These are phyloP conservation scores for Coemansia erecta DNA, from an alignment of 192 early-diverging fungal species.

Conservation along the genomic window DNA sequence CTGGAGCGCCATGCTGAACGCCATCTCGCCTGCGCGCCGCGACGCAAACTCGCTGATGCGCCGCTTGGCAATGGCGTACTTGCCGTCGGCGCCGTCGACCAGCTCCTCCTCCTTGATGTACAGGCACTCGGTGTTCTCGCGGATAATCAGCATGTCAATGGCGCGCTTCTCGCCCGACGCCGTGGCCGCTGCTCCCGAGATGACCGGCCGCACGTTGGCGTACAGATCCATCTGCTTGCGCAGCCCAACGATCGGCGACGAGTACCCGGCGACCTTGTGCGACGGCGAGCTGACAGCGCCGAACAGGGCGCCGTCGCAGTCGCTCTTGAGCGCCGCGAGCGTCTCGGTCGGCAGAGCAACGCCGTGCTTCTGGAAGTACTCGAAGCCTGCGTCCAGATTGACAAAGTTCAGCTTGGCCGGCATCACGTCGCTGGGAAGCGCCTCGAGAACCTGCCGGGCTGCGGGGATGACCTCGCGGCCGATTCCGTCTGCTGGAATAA, in stretches of 20 bases:
- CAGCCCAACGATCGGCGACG: conserved; percentile 95
- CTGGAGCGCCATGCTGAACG: conserved; percentile 87
- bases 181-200: conserved; percentile 60
- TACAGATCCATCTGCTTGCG: conserved; percentile 95
- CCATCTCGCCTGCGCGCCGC: conserved; percentile 82
- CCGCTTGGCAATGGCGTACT: conserved; percentile 76
- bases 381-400: conserved; percentile 91
- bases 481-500: conserved; percentile 97
- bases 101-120: conserved; percentile 56
- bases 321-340: conserved; percentile 70
- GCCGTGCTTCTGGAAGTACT: conserved; percentile 92
- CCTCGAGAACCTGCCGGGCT: conserved; percentile 84
- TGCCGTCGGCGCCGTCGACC: conserved; percentile 56
- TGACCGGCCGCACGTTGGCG: conserved; percentile 94
- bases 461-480: conserved; percentile 96
- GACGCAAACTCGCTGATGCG: conserved; percentile 89
- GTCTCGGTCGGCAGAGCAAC: conserved; percentile 87
- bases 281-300: conserved; percentile 98
- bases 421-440: conserved; percentile 55
- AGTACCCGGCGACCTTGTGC: conserved; percentile 97
- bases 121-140: conserved; percentile 98
- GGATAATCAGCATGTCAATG: conserved; percentile 95
- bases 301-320: conserved; percentile 93
- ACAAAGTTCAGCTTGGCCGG: conserved; percentile 73
- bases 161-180: conserved; percentile 57